These are phyloP conservation scores for Lyophyllum decastes DNA, from an alignment of 768 basidiomycete species.

Conservation along the genomic window DNA sequence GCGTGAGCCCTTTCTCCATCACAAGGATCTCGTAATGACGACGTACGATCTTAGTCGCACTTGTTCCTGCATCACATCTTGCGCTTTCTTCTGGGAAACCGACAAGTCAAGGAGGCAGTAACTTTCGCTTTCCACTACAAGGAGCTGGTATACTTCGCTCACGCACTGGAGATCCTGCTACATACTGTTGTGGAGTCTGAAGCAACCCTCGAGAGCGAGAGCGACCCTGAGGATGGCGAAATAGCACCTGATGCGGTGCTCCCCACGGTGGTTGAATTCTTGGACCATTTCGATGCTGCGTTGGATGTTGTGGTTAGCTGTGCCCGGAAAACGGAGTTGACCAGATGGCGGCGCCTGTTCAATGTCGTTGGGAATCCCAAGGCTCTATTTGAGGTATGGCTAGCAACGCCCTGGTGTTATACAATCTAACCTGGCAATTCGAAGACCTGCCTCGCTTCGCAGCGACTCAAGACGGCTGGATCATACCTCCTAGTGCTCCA, in stretches of 20 bases:
- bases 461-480: conserved; percentile 82
- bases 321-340: conserved; percentile 94
- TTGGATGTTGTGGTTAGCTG: conserved; percentile 95
- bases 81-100: conserved; percentile 72
- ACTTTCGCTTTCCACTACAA: conserved; percentile 86
- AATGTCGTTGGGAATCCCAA: conserved; percentile 90
- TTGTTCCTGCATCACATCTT: conserved; percentile 93
- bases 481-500: conserved; percentile 94
- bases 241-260: conserved; percentile 46
- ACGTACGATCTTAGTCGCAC: conserved; percentile 62
- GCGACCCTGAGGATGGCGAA: conserved; percentile 27
- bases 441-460: conserved; percentile 73
- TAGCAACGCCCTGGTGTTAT: background rate
- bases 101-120: conserved; percentile 74
- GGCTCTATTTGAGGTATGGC: conserved; percentile 80
- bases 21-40: background rate
- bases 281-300: conserved; percentile 91
- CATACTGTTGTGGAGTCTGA: conserved; percentile 93
- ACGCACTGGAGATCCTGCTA: conserved; percentile 91
- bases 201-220: conserved; percentile 36
- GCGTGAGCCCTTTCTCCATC: conserved; percentile 49
- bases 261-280: conserved; percentile 77
- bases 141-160: conserved; percentile 87
- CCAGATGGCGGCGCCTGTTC: conserved; percentile 87
- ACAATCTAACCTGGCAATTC: background rate